Conservation (phyloP, 768 basidiomycete genomes). For the Leccinum fibrillosum region DNA sequence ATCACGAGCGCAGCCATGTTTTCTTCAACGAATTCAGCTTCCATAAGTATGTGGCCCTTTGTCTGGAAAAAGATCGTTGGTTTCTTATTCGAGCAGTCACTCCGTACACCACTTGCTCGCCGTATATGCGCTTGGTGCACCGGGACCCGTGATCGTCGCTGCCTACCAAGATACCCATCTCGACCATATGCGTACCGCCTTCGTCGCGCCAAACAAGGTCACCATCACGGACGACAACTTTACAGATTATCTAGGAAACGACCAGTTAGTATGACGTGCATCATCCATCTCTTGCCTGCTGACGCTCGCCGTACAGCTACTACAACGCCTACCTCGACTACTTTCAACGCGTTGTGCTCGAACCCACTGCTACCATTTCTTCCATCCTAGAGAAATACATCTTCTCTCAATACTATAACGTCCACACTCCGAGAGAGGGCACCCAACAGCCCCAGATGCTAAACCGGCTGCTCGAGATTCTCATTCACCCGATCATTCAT, state of each 20-base stretch:
- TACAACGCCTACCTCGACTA: constrained; percentile 34
- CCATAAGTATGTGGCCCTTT: constrained; percentile 25
- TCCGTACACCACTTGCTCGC: constrained; percentile 56
- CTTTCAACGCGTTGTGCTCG: constrained; percentile 29
- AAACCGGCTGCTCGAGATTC: constrained; percentile 52
- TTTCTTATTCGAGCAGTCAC: constrained; percentile 39
- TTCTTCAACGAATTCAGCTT: constrained; percentile 46
- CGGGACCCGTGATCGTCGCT: constrained; percentile 35
- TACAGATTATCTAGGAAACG: constrained; percentile 28
- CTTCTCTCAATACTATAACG: constrained; percentile 52
- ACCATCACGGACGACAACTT: constrained; percentile 25
- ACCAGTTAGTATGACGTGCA: constrained; percentile 23
- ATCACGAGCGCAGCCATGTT: constrained; percentile 50
- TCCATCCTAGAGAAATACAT: constrained; percentile 57
- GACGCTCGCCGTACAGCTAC: constrained; percentile 15
- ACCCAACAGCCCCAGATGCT: constrained; percentile 54
- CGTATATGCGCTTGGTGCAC: constrained; percentile 58
- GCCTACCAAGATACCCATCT: constrained; percentile 42
- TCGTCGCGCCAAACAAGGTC: constrained; percentile 23
- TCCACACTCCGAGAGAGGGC: constrained; percentile 25
- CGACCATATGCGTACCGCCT: constrained; percentile 35
- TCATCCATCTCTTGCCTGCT: neutral
- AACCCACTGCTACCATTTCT: constrained; percentile 28
- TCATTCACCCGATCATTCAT: constrained; percentile 68
- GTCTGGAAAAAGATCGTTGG: neutral